These are phyloP conservation scores for Amphirosellinia nigrospora DNA, from an alignment of 495 filamentous ascomycete genomes.

Conservation along the genomic window DNA sequence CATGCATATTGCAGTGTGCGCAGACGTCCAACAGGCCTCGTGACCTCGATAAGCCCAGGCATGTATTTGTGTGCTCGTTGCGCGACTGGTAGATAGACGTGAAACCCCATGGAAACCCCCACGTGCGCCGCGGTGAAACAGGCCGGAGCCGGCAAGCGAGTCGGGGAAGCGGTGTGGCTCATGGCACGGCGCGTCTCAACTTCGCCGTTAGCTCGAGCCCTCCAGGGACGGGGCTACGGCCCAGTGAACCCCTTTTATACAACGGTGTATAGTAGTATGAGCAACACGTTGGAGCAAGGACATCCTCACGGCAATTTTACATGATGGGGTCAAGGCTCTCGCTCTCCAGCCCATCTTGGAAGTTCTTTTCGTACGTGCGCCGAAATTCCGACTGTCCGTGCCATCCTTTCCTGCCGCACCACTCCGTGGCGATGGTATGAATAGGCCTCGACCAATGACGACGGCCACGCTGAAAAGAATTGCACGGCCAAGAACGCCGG, in stretches of 20 bases:
- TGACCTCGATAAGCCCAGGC: constrained; percentile 20
- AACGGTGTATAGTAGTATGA: neutral
- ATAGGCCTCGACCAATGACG: neutral
- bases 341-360: neutral
- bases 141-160: constrained; percentile 23
- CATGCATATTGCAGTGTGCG: constrained; percentile 23
- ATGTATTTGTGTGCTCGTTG: constrained; percentile 3
- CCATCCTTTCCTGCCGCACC: constrained; percentile 4
- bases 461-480: neutral
- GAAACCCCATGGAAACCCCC: constrained; percentile 21
- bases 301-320: neutral
- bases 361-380: neutral
- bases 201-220: constrained; percentile 3
- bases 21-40: constrained; percentile 26
- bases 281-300: neutral
- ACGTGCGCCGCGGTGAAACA: constrained; percentile 27
- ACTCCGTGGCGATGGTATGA: constrained; percentile 14
- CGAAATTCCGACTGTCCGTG: constrained; percentile 8
- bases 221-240: neutral
- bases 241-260: neutral
- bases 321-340: constrained; percentile 6
- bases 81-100: neutral
- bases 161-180: constrained; percentile 23
- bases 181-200: neutral
- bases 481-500: neutral